phyloP scores from a whole-genome alignment of 139 green algal species.

The Chloropicon primus region DNA sequence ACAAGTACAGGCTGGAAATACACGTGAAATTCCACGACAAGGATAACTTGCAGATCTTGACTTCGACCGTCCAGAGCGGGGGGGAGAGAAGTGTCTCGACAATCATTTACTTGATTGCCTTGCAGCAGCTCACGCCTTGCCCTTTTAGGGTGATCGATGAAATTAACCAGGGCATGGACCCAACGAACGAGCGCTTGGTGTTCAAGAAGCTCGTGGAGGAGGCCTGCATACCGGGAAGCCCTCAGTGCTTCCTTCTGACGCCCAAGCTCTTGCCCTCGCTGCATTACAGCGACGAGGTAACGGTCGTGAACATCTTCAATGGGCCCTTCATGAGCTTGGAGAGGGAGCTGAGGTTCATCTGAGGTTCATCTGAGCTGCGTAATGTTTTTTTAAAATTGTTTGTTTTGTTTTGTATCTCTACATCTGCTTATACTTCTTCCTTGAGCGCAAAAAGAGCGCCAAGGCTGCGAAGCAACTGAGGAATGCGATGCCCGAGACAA shows the following conservation, averaged over 20 bases:
- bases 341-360: background rate
- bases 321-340: constrained; percentile 18
- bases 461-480: background rate
- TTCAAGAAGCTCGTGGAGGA: constrained; percentile 73
- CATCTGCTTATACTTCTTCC: background rate
- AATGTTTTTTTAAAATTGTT: no score
- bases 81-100: constrained; percentile 89
- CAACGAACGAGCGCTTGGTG: constrained; percentile 82
- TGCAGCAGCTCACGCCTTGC: constrained; percentile 71
- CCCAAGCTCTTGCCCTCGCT: constrained; percentile 92
- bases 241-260: constrained; percentile 86
- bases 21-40: constrained; percentile 56
- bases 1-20: constrained; percentile 59
- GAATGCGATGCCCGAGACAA: background rate
- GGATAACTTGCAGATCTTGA: constrained; percentile 71
- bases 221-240: constrained; percentile 32
- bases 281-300: constrained; percentile 52
- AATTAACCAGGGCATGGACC: constrained; percentile 99
- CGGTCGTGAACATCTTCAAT: constrained; percentile 71
- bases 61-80: constrained; percentile 62
- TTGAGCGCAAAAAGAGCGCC: background rate
- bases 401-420: background rate
- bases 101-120: constrained; percentile 94
- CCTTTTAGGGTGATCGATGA: constrained; percentile 98
- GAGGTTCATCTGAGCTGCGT: no score